phyloP scores from a whole-genome alignment of 768 basidiomycete genomes.

The Nevesoporus exiguus region DNA sequence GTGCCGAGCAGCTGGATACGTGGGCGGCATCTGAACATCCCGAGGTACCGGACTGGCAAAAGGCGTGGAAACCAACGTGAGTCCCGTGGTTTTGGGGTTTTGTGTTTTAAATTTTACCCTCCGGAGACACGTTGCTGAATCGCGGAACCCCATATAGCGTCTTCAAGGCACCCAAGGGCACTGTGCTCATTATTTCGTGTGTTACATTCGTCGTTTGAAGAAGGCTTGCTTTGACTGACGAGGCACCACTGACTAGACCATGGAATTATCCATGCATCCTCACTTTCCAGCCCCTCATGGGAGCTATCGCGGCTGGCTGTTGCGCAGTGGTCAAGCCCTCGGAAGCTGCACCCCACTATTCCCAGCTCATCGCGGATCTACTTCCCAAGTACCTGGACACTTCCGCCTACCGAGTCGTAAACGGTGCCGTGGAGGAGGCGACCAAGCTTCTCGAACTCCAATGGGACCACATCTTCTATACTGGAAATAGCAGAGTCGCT shows the following conservation, averaged over 20 bases:
- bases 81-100: background rate
- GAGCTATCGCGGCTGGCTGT: slow-evolving; percentile 75
- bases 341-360: slow-evolving; percentile 48
- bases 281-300: slow-evolving; percentile 54
- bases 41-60: slow-evolving; percentile 39
- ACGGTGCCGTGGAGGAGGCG: slow-evolving; percentile 42
- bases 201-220: slow-evolving; percentile 14
- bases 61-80: slow-evolving; percentile 48
- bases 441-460: slow-evolving; percentile 31
- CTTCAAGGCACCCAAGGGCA: slow-evolving; percentile 57
- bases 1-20: slow-evolving; percentile 48
- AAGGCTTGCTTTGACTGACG: background rate
- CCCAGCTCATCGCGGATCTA: slow-evolving; percentile 49
- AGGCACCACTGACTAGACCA: slow-evolving; percentile 37
- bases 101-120: background rate
- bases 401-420: slow-evolving; percentile 49
- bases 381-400: slow-evolving; percentile 55
- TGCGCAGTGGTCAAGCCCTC: slow-evolving; percentile 66
- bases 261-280: slow-evolving; percentile 67
- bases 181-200: slow-evolving; percentile 57
- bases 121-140: background rate
- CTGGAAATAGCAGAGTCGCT: slow-evolving; percentile 31
- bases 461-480: slow-evolving; percentile 39
- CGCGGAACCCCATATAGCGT: slow-evolving; percentile 25
- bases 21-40: slow-evolving; percentile 52